phyloP scores from a whole-genome alignment of 2,329 filamentous ascomycete species.

The Alternaria burnsii region DNA sequence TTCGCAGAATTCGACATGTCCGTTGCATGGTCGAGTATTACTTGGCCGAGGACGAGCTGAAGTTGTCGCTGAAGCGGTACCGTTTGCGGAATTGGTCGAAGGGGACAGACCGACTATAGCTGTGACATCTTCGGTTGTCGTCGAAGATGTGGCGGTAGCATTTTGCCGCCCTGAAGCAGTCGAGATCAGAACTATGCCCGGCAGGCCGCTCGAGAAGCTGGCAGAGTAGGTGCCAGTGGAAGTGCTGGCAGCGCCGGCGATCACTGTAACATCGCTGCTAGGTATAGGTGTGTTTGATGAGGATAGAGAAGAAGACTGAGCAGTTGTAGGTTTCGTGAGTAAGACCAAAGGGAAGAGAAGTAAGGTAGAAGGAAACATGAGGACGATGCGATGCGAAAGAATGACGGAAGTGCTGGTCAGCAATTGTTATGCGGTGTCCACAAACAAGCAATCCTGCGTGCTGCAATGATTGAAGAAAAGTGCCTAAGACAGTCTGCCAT shows the following conservation, averaged over 20 bases:
- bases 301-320: slow-evolving; percentile 22
- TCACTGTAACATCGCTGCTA: slow-evolving; percentile 17
- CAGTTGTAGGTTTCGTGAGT: slow-evolving; percentile 15
- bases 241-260: neutral
- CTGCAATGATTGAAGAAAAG: neutral
- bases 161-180: slow-evolving; percentile 20
- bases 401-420: slow-evolving; percentile 10
- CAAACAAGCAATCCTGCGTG: neutral
- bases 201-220: slow-evolving; percentile 2
- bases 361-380: slow-evolving; percentile 23
- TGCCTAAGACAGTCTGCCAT: neutral
- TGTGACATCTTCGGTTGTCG: slow-evolving; percentile 24
- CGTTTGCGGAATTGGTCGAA: slow-evolving; percentile 18
- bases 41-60: slow-evolving; percentile 22
- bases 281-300: slow-evolving; percentile 11
- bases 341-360: slow-evolving; percentile 16
- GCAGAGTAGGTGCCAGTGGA: neutral
- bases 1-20: slow-evolving; percentile 45
- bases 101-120: slow-evolving; percentile 29
- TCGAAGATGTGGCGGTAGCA: slow-evolving; percentile 20
- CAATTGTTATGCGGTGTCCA: slow-evolving; percentile 6
- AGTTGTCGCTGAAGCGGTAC: slow-evolving; percentile 19
- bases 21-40: slow-evolving; percentile 47
- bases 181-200: slow-evolving; percentile 9
- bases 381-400: slow-evolving; percentile 16